Evolutionary conservation across 2,329 filamentous ascomycete species (phyloP).

Genomic region (Juglanconis juglandina): DNA sequence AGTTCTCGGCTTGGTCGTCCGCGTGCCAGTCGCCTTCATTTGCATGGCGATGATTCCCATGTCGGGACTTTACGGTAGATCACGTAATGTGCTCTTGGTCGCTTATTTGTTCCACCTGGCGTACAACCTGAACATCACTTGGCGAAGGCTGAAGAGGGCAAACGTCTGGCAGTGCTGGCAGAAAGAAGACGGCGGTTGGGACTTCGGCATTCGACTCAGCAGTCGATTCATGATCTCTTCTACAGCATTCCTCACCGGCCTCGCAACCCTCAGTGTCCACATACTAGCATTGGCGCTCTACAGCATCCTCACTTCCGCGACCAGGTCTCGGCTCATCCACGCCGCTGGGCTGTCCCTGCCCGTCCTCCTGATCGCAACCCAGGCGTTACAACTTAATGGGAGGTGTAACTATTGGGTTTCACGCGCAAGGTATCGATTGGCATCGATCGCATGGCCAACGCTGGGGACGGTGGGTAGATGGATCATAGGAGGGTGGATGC

Average conservation of each 20-base stretch:
- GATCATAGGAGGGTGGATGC: neutral
- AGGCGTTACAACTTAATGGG: neutral
- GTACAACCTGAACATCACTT: constrained; percentile 6
- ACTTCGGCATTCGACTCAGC: constrained; percentile 2
- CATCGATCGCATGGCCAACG: neutral
- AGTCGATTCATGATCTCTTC: constrained; percentile 3
- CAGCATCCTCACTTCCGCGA: neutral
- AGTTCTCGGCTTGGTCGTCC: neutral
- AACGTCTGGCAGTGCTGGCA: neutral
- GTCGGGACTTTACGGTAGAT: constrained; percentile 1
- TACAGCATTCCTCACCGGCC: neutral
- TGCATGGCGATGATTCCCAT: constrained; percentile 11
- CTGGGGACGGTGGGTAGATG: neutral
- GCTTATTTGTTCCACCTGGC: constrained; percentile 9
- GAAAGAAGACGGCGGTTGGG: neutral
- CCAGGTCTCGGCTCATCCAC: neutral
- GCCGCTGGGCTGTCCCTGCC: neutral
- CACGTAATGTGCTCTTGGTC: neutral
- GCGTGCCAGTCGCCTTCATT: constrained; percentile 4
- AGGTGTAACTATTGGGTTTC: neutral
- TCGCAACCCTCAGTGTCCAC: neutral
- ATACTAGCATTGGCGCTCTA: neutral
- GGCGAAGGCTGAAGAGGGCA: constrained; percentile 2
- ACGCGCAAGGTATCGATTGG: neutral
- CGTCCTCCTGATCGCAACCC: neutral